A percentile compares a stretch with the other conserved stretches of the same genome.
phyloP scores from a whole-genome alignment of 73 alveolate species.

The Effrenium voratum region DNA sequence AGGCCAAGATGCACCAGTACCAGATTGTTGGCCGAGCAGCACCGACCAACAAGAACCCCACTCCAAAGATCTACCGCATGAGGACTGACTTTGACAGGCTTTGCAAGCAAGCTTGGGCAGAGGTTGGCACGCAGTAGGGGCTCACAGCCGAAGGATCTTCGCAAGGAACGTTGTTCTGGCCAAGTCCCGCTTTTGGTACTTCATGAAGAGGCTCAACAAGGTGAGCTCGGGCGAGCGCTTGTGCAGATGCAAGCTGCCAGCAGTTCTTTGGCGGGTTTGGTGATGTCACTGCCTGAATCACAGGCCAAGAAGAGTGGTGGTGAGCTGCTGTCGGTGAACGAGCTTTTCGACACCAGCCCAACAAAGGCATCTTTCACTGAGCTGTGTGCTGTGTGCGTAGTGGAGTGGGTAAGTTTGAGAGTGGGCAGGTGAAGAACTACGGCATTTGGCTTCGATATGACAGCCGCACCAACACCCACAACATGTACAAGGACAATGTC shows the following conservation, averaged over 20 bases:
- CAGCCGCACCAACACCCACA: constrained; percentile 95
- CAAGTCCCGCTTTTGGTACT: constrained; percentile 94
- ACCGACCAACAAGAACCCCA: constrained; percentile 90
- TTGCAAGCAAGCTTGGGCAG: background rate
- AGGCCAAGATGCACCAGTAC: constrained; percentile 94
- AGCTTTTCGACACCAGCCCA: constrained; percentile 70
- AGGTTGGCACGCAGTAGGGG: background rate
- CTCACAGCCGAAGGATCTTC: constrained; percentile 44
- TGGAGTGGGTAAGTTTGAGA: too few relatives aligned
- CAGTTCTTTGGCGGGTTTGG: background rate
- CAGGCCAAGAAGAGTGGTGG: constrained; percentile 94
- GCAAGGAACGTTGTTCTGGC: constrained; percentile 91
- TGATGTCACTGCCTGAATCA: background rate
- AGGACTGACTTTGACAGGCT: background rate
- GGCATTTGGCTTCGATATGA: constrained; percentile 95
- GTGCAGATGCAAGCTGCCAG: too few relatives aligned
- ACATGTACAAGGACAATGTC: constrained; percentile 94
- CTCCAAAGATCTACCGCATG: constrained; percentile 94
- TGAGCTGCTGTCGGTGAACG: constrained; percentile 92
- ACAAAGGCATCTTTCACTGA: constrained; percentile 8
- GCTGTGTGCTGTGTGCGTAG: too few relatives aligned
- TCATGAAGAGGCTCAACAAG: constrained; percentile 94
- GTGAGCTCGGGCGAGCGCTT: background rate
- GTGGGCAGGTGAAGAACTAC: constrained; percentile 93
- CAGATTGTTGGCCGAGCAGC: constrained; percentile 94